phyloP scores from a whole-genome alignment of 1,284 basidiomycete genomes.

The Malassezia pachydermatis region DNA sequence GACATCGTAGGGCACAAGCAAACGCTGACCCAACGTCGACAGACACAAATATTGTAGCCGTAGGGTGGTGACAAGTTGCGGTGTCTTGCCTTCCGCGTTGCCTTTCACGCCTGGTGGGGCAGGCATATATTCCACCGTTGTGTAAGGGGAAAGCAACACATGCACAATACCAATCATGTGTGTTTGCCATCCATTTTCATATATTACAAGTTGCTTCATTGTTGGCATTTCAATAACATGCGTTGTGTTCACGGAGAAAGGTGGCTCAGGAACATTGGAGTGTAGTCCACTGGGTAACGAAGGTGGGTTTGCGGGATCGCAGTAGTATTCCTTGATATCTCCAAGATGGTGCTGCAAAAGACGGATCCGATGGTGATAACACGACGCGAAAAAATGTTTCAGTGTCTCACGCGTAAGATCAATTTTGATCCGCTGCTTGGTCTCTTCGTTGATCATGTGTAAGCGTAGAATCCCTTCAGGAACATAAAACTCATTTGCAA shows the following conservation, averaged over 20 bases:
- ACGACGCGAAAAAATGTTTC: constrained; percentile 9
- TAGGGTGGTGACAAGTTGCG: constrained; percentile 9
- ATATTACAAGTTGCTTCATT: constrained; percentile 8
- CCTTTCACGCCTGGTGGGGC: background rate
- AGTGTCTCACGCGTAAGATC: constrained; percentile 8
- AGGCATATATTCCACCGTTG: constrained; percentile 6
- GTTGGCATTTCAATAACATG: constrained; percentile 20
- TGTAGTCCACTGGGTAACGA: background rate
- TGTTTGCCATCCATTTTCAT: constrained; percentile 21
- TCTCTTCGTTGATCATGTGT: constrained; percentile 3
- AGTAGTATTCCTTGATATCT: constrained; percentile 2
- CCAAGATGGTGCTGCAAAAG: constrained; percentile 10
- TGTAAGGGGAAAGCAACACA: constrained; percentile 8
- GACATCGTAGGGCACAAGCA: constrained; percentile 3
- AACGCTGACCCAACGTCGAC: constrained; percentile 1
- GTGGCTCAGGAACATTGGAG: constrained; percentile 7
- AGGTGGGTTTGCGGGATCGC: constrained; percentile 9
- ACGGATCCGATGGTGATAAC: constrained; percentile 3
- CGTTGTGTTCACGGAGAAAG: background rate
- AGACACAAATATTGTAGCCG: constrained; percentile 15
- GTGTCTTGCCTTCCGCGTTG: background rate
- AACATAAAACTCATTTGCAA: constrained; percentile 4
- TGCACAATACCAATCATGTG: constrained; percentile 16
- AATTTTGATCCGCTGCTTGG: constrained; percentile 1
- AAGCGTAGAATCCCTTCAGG: background rate